Evolutionary conservation across 768 basidiomycete genomes (phyloP), one percentile per base, ranked within the genome.

Genomic region (Kondoa malvinella): DNA sequence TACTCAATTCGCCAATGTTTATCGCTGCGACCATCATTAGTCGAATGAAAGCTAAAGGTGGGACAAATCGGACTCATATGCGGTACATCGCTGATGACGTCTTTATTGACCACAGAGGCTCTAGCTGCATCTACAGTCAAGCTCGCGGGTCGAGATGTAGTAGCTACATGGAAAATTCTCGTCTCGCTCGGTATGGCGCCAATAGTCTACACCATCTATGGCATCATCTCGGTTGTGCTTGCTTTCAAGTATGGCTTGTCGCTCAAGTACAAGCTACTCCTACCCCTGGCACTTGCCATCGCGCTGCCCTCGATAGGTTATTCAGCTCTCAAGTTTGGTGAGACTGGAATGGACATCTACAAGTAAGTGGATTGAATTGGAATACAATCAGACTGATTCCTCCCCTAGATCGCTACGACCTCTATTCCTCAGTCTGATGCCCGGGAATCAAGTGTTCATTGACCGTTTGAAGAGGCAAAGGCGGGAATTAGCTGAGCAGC

Each of bases 101-200:
- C 34, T 3, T 56, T 2, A 26, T 64, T 32, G 21, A 3, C 40
- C 8, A 59, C 77, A 95, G 92, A 92, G 83, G 94, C 94, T 3
- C 85, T 97, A 68, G 94, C 94, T 32, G 91, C 87, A 1, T 96
- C 92, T 4, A 84, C 84, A 2, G 94, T 97, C 76, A 97, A 97
- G 78, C 85, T 97, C 64, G 89, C 89, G 25, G 94, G 86, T n/a
- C 83, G 89, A 56, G 94, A 97, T 73, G 94, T 96, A n/a, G 80
- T 97, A 21, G 92, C 90, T 0, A 92, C 92, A 2, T 97, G 94
- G 94, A 97, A 97, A 77, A 85, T 97, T 34, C 82, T 97, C 32
- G 90, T 97, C 66, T 92, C 90, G 1, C 80, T 96, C 66, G 94
- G 86, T n/a, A 80, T 88, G 56, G 87, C 90, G 2, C 94, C 94